Evolutionary conservation across 139 green algal species (phyloP).

Genomic region (Haematococcus lacustris): DNA sequence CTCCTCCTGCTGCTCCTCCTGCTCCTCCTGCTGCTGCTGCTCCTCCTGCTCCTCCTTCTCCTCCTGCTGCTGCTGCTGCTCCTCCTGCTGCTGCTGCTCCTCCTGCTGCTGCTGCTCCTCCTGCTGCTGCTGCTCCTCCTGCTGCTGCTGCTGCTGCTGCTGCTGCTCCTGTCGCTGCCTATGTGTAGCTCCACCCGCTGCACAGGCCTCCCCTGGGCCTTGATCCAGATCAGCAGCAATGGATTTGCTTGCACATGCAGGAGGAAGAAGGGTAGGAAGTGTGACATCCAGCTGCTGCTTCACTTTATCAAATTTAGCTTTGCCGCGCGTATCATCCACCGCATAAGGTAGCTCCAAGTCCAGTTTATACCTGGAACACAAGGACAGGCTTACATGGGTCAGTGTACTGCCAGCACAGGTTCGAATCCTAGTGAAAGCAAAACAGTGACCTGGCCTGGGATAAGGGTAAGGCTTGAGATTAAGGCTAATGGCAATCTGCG

Average conservation of each 20-base stretch:
- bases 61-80: not conserved
- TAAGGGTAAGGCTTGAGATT: not conserved
- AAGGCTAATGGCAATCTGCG: not conserved
- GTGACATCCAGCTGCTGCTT: slow-evolving; percentile 39
- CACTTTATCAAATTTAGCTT: slow-evolving; percentile 55
- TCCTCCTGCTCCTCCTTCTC: not conserved
- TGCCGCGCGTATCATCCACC: slow-evolving; percentile 34
- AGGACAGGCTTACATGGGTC: not conserved
- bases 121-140: not conserved
- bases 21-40: not conserved
- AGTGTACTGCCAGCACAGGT: not conserved
- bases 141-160: not conserved
- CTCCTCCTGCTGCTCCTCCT: not conserved
- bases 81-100: not conserved
- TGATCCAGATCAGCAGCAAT: not conserved
- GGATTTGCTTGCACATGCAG: not conserved
- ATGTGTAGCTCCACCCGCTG: too few relatives aligned
- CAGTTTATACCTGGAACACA: slow-evolving; percentile 40
- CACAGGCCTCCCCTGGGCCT: not conserved
- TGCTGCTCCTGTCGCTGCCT: not conserved
- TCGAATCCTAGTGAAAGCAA: not conserved
- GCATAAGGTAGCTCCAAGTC: slow-evolving; percentile 35
- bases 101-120: not conserved
- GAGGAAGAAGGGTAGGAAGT: slow-evolving; percentile 36
- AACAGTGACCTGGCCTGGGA: not conserved